phyloP scores from a whole-genome alignment of 2,329 filamentous ascomycete genomes.

The Neonectria neomacrospora region DNA sequence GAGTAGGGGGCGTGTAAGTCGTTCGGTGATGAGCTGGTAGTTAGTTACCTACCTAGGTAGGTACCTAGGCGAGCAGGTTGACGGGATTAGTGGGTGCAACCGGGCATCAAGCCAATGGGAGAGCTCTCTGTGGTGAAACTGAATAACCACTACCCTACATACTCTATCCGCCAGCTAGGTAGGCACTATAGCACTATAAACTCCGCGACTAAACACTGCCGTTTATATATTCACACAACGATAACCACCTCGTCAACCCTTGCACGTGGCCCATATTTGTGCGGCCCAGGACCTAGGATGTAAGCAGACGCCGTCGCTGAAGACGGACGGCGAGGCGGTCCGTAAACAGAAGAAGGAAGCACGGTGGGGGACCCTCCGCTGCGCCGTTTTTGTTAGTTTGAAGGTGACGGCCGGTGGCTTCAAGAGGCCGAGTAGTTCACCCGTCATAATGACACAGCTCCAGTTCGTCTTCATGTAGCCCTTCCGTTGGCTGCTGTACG shows the following conservation, averaged over 20 bases:
- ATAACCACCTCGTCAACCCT: neutral
- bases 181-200: neutral
- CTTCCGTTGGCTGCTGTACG: too few relatives aligned
- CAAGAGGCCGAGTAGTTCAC: too few relatives aligned
- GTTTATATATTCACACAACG: neutral
- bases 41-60: too few relatives aligned
- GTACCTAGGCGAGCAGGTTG: too few relatives aligned
- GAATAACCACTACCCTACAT: neutral
- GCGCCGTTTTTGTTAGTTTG: neutral
- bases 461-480: too few relatives aligned
- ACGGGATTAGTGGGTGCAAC: neutral
- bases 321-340: neutral
- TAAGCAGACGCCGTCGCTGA: neutral
- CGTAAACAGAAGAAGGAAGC: neutral
- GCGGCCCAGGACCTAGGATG: neutral
- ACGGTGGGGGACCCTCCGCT: neutral
- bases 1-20: neutral
- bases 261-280: neutral
- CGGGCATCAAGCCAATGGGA: neutral
- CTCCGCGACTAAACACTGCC: neutral
- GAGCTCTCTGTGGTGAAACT: neutral
- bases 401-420: too few relatives aligned
- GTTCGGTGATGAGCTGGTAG: neutral
- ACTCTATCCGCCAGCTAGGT: neutral
- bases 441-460: too few relatives aligned